Evolutionary conservation across 2,329 filamentous ascomycete species (phyloP).

Genomic region (Claviceps purpurea): DNA sequence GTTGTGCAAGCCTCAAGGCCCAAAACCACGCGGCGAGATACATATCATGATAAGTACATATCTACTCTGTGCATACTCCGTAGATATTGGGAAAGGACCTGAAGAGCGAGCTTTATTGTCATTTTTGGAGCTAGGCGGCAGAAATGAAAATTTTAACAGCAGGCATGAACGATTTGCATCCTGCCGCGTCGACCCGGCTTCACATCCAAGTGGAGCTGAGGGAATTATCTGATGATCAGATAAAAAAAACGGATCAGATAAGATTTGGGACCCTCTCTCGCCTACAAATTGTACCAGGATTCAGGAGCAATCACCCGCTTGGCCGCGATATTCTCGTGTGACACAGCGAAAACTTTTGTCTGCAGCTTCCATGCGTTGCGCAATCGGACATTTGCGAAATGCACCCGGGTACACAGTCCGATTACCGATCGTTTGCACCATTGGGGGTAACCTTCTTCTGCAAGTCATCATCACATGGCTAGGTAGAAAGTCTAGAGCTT

Average conservation of each 20-base stretch:
- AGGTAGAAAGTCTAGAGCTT: too few species aligned
- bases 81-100: too few species aligned
- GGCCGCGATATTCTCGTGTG: neutral
- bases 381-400: too few species aligned
- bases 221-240: slow-evolving; percentile 42
- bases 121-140: neutral
- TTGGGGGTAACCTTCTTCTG: too few species aligned
- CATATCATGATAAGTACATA: too few species aligned
- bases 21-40: too few species aligned
- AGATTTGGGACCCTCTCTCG: slow-evolving; percentile 14
- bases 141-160: neutral
- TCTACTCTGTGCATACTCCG: too few species aligned
- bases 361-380: neutral
- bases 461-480: too few species aligned
- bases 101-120: neutral
- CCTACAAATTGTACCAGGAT: too few species aligned
- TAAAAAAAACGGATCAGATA: slow-evolving; percentile 31
- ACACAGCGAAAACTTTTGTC: neutral
- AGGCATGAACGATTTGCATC: neutral
- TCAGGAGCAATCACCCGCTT: neutral
- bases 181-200: neutral
- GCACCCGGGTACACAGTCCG: too few species aligned
- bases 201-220: slow-evolving; percentile 20
- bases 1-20: too few species aligned
- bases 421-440: too few species aligned